phyloP scores from a whole-genome alignment of 768 basidiomycete species.

The Trichaptum fuscoviolaceum region DNA sequence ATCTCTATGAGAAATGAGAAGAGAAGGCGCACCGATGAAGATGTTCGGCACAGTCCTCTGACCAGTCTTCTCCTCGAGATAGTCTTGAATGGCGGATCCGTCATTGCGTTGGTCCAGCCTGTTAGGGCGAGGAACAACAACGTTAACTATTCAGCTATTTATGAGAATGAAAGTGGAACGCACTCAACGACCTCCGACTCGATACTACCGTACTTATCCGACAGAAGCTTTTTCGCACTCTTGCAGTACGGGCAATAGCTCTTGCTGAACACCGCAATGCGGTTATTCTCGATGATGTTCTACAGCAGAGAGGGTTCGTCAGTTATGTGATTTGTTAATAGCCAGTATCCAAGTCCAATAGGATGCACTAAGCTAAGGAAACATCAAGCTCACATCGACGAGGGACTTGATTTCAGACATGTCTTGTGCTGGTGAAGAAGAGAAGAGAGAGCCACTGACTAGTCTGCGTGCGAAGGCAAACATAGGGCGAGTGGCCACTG shows the following conservation, averaged over 20 bases:
- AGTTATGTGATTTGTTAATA: no score
- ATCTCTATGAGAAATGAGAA: conserved; percentile 9
- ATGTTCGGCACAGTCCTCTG: conserved; percentile 74
- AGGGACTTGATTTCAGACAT: conserved; percentile 21
- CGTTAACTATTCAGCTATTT: not conserved
- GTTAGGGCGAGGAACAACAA: conserved; percentile 4
- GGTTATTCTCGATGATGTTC: conserved; percentile 30
- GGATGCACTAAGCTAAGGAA: not conserved
- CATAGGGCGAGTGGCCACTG: not conserved
- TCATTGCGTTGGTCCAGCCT: conserved; percentile 60
- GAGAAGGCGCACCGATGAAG: conserved; percentile 53
- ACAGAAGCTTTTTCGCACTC: conserved; percentile 33
- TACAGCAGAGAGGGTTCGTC: conserved; percentile 13
- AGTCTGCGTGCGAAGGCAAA: not conserved
- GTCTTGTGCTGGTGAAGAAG: not conserved
- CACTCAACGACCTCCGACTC: conserved; percentile 32
- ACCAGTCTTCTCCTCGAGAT: conserved; percentile 55
- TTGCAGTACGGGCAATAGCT: conserved; percentile 36
- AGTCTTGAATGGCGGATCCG: conserved; percentile 58
- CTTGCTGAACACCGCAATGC: conserved; percentile 38
- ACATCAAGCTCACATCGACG: conserved; percentile 32
- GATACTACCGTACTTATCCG: conserved; percentile 24
- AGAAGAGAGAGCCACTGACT: not conserved
- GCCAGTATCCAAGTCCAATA: not conserved
- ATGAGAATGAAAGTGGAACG: conserved; percentile 11